Percentiles rank a stretch among this genome's conserved stretches.
Evolutionary conservation across 805 yeast genomes (phyloP).

Genomic region (Candida insectorum): DNA sequence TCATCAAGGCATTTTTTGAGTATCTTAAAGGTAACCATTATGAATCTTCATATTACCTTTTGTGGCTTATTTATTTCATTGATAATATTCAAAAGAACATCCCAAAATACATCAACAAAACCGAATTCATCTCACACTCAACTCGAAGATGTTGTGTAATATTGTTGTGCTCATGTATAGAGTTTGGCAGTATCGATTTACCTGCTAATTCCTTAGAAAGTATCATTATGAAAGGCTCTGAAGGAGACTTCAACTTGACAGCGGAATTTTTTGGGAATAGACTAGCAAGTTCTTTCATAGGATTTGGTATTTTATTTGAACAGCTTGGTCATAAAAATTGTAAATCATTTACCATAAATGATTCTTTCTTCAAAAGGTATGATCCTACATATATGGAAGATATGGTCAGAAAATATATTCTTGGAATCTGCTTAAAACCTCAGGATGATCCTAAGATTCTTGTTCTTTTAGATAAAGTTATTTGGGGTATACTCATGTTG

Average conservation of each 20-base stretch:
- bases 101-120: conserved; percentile 6
- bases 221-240: conserved; percentile 6
- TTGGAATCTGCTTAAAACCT: conserved; percentile 27
- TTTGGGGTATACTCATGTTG: conserved; percentile 40
- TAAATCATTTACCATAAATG: conserved; percentile 7
- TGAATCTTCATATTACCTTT: conserved; percentile 14
- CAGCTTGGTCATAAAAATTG: conserved; percentile 10
- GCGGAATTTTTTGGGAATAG: conserved; percentile 19
- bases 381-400: conserved; percentile 19
- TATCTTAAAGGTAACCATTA: conserved; percentile 14
- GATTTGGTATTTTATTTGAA: conserved; percentile 21
- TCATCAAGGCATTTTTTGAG: conserved; percentile 17
- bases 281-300: conserved; percentile 21
- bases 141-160: conserved; percentile 11
- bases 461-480: conserved; percentile 32
- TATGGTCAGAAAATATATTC: conserved; percentile 36
- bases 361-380: conserved; percentile 7
- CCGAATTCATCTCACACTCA: conserved; percentile 12
- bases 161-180: conserved; percentile 12
- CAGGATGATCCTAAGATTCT: conserved; percentile 36
- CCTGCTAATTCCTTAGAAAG: conserved; percentile 6
- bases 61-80: conserved; percentile 18
- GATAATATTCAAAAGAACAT: conserved; percentile 5
- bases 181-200: conserved; percentile 13
- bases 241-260: conserved; percentile 8